Evolutionary conservation across 352 stramenopile species (phyloP), one percentile per base, ranked within the genome.

Genomic region (Globisporangium barbulae): DNA sequence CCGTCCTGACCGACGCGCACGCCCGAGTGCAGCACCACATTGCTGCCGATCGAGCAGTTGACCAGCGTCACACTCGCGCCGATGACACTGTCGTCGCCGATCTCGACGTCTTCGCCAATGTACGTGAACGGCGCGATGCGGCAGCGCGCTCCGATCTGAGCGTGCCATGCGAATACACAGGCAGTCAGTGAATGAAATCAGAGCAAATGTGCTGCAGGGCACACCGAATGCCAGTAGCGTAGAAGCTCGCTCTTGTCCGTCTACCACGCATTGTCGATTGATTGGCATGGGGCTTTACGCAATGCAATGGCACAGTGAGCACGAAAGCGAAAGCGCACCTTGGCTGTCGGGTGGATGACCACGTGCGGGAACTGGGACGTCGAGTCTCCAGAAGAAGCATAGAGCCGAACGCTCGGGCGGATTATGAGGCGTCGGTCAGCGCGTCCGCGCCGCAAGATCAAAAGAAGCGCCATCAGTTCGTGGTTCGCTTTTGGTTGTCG

Each of bases 1-100:
- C 88, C 88, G 37, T 96, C 85, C 70, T 91, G 88, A 8, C 88
- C 88, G 35, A 96, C 76, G 28, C 84, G 67, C 35, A 79, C 75
- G 13, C 88, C 88, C 8, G 84, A 62, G 55, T 96, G 85, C n/a
- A 96, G 48, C 49, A 92, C 75, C 49, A 91, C 83, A 42, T 78
- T 64, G 59, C 48, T 74, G 1, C 84, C 85, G 65, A 96, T 71
- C 33, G 64, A 71, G 63, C 83, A 91, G 55, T 96, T 88, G 67
- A 81, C 61, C 41, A 96, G 69, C 64, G 82, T 90, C 39, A 76
- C 79, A 57, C 82, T 84, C 45, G 72, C 65, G 3, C 72, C 73
- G 25, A 95, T 79, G 21, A 53, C 60, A 1, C 61, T 61, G 63
- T 85, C 75, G 58, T 89, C 71, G 1, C 79, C 83, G 28, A 95